Base-by-base conservation (phyloP, 495 filamentous ascomycete genomes). In the Astrothelium subdiscretum region DNA sequence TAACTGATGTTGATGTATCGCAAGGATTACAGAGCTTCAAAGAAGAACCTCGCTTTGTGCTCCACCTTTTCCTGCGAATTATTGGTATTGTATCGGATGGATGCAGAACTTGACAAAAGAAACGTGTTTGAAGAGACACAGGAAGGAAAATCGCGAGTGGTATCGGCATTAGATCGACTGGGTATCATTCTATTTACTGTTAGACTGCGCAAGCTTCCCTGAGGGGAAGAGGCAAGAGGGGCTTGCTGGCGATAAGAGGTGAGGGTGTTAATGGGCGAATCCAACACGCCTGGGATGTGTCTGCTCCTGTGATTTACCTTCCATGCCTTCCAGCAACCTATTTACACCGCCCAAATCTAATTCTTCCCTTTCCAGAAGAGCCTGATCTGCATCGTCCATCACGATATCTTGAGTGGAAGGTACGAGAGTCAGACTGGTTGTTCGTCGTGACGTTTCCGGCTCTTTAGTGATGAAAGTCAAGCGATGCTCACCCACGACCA, bases 341-440 rank as follows among this genome's bases (percentile, higher is more conserved):
- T 73, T 69, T 67, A 76, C 68, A n/a, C 74, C 73, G 24, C 69
- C 72, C 26, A 75, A 38, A 64, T 76, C 74, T 1, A 76, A 66
- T 54, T 74, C 69, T 35, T 71, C 69, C 13, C 65, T 32, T 32
- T 62, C 63, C 6, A 76, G 67, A 40, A 75, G 65, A n/a, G 60
- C 58, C 57, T 74, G 71, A 64, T 76, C 74, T 27, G 57, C 58
- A 32, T 48, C 42, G 27, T 58, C 61, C 15, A 52, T 62, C n/a
- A 61, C 31, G 15, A 35, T 26, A 42, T 35, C 57, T 59, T 2
- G 57, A 32, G 38, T 60, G 59, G 31, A 60, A 32, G 54, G 48
- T n/a, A 62, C 64, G 4, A 69, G 52, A 3, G 29, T 13, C 22
- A 32, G 18, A 13, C 31, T 42, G 18, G 62, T 32, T 1, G 27